phyloP scores from a whole-genome alignment of 2,329 filamentous ascomycete genomes.

The Chaetomium sp. region DNA sequence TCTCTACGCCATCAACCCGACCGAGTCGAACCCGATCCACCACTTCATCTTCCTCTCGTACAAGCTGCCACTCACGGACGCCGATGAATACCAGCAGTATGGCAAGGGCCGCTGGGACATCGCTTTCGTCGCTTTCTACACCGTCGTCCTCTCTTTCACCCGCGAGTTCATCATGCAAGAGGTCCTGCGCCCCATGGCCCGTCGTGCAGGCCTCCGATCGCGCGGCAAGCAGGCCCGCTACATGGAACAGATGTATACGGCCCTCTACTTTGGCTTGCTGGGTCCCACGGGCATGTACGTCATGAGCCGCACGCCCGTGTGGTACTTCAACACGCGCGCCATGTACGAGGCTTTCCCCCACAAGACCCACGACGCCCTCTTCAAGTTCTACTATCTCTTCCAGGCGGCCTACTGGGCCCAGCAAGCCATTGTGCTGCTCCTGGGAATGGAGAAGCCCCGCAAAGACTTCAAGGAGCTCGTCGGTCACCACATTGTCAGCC shows the following conservation, averaged over 20 bases:
- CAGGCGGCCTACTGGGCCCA: conserved; percentile 94
- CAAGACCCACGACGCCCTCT: conserved; percentile 65
- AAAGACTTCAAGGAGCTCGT: conserved; percentile 96
- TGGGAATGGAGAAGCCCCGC: conserved; percentile 85
- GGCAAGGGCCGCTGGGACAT: conserved; percentile 85
- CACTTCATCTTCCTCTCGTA: conserved; percentile 89
- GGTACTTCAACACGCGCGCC: conserved; percentile 87
- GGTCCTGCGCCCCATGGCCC: conserved; percentile 69
- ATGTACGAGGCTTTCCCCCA: conserved; percentile 92
- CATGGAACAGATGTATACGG: conserved; percentile 95
- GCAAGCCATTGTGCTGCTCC: conserved; percentile 78
- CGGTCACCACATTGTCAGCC: conserved; percentile 82
- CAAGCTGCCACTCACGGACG: conserved; percentile 50
- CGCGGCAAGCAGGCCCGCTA: conserved; percentile 80
- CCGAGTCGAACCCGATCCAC: conserved; percentile 69
- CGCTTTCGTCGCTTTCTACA: conserved; percentile 85
- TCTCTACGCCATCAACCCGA: conserved; percentile 69
- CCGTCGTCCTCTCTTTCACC: conserved; percentile 81
- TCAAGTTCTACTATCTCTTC: conserved; percentile 96
- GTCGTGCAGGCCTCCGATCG: conserved; percentile 60
- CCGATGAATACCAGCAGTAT: conserved; percentile 57
- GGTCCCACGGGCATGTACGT: conserved; percentile 82
- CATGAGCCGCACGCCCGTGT: conserved; percentile 84
- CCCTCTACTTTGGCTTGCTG: conserved; percentile 78
- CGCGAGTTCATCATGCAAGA: conserved; percentile 96